Evolutionary conservation across 2,329 filamentous ascomycete genomes (phyloP).

Genomic region (Coniochaeta hoffmannii): DNA sequence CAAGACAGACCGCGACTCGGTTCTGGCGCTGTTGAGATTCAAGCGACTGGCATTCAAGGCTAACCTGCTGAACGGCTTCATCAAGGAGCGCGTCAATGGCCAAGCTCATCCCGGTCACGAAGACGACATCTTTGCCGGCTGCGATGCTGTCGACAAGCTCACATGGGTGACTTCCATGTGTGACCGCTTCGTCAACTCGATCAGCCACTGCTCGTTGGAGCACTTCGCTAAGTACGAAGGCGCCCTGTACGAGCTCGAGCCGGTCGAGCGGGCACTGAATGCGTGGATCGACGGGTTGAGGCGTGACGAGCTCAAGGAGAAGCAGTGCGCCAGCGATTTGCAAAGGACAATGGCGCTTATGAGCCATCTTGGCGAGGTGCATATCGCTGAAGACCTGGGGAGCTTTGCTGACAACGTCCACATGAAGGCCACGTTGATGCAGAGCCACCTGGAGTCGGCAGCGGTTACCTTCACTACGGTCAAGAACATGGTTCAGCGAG

Average conservation of each 20-base stretch:
- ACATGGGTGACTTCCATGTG: constrained; percentile 79
- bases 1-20: constrained; percentile 71
- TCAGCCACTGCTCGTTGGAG: constrained; percentile 68
- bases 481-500: constrained; percentile 59
- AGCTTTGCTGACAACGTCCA: constrained; percentile 73
- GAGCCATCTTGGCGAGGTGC: constrained; percentile 75
- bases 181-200: constrained; percentile 73
- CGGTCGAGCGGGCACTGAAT: constrained; percentile 83
- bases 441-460: constrained; percentile 74
- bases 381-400: constrained; percentile 62
- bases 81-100: constrained; percentile 69
- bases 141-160: constrained; percentile 78
- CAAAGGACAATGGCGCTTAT: constrained; percentile 80
- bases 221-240: constrained; percentile 74
- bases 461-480: constrained; percentile 59
- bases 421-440: constrained; percentile 68
- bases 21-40: constrained; percentile 83
- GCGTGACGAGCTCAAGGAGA: constrained; percentile 77
- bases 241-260: constrained; percentile 79
- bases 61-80: constrained; percentile 65
- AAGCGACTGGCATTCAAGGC: constrained; percentile 86
- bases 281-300: constrained; percentile 79
- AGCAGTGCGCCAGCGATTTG: constrained; percentile 73
- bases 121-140: constrained; percentile 72
- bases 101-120: constrained; percentile 61